Evolutionary conservation across 495 filamentous ascomycete genomes (phyloP).

Genomic region (Annulohypoxylon bovei): DNA sequence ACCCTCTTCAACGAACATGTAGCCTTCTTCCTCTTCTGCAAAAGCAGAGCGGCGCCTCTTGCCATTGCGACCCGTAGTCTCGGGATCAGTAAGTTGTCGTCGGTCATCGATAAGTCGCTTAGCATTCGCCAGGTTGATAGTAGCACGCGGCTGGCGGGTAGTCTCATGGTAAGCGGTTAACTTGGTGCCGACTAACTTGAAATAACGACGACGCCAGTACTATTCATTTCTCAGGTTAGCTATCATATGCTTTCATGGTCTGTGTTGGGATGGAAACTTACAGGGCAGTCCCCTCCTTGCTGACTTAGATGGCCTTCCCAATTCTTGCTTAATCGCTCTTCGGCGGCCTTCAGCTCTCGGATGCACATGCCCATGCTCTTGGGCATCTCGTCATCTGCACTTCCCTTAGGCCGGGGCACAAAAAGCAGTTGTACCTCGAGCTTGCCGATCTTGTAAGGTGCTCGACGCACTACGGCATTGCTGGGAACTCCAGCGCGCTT

Average conservation of each 20-base stretch:
- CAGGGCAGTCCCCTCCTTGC: constrained; percentile 96
- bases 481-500: constrained; percentile 70
- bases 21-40: constrained; percentile 97
- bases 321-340: constrained; percentile 72
- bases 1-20: constrained; percentile 99
- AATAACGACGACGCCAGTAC: constrained; percentile 98
- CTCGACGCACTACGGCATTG: constrained; percentile 68
- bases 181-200: constrained; percentile 90
- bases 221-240: constrained; percentile 53
- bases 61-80: constrained; percentile 76
- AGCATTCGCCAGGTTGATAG: constrained; percentile 95
- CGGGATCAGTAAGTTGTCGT: constrained; percentile 80
- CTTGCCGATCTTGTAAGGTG: constrained; percentile 95
- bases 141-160: constrained; percentile 92
- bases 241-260: neutral
- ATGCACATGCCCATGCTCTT: constrained; percentile 98
- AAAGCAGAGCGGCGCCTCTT: constrained; percentile 92
- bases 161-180: constrained; percentile 96
- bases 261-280: constrained; percentile 62
- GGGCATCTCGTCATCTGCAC: constrained; percentile 95
- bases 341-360: constrained; percentile 88
- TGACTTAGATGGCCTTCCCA: constrained; percentile 93
- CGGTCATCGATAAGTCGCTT: constrained; percentile 94
- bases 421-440: constrained; percentile 92
- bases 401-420: constrained; percentile 88